These are phyloP conservation scores for Balansia obtecta DNA, from an alignment of 2,329 filamentous ascomycete genomes.

Conservation along the genomic window DNA sequence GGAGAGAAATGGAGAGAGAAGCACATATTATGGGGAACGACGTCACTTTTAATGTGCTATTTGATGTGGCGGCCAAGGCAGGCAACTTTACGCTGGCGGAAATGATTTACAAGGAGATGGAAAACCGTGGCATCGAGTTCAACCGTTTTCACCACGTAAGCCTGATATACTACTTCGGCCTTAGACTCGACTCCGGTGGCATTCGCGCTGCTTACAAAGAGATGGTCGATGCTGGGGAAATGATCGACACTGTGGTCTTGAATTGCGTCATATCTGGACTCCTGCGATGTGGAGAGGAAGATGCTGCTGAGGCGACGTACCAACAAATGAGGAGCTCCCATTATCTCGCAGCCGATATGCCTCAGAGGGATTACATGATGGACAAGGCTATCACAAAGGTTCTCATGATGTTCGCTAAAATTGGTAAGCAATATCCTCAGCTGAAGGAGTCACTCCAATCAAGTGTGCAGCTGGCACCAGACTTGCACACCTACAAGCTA, in stretches of 20 bases:
- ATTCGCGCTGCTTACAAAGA: slow-evolving; percentile 68
- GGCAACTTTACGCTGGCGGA: slow-evolving; percentile 77
- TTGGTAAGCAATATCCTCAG: slow-evolving; percentile 42
- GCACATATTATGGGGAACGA: slow-evolving; percentile 52
- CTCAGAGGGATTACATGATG: slow-evolving; percentile 32
- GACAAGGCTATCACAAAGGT: slow-evolving; percentile 39
- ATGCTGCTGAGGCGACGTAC: slow-evolving; percentile 70
- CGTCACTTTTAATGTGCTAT: slow-evolving; percentile 89
- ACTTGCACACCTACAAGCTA: slow-evolving; percentile 68
- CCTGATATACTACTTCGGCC: slow-evolving; percentile 72
- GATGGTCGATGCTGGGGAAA: slow-evolving; percentile 73
- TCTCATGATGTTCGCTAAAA: slow-evolving; percentile 43
- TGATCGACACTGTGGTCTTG: slow-evolving; percentile 76
- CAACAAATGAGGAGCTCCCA: slow-evolving; percentile 64
- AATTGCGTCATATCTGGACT: slow-evolving; percentile 79
- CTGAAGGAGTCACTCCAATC: slow-evolving; percentile 45
- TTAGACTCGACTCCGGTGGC: slow-evolving; percentile 58
- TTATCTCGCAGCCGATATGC: slow-evolving; percentile 23
- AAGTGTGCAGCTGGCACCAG: slow-evolving; percentile 53
- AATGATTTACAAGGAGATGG: slow-evolving; percentile 75
- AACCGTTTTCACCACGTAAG: slow-evolving; percentile 74
- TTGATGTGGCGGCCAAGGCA: slow-evolving; percentile 75
- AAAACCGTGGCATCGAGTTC: slow-evolving; percentile 49
- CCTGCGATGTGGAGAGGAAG: slow-evolving; percentile 61
- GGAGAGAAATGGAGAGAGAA: slow-evolving; percentile 78